Evolutionary conservation across 805 yeast genomes (phyloP).

Genomic region (Pichia membranifaciens): DNA sequence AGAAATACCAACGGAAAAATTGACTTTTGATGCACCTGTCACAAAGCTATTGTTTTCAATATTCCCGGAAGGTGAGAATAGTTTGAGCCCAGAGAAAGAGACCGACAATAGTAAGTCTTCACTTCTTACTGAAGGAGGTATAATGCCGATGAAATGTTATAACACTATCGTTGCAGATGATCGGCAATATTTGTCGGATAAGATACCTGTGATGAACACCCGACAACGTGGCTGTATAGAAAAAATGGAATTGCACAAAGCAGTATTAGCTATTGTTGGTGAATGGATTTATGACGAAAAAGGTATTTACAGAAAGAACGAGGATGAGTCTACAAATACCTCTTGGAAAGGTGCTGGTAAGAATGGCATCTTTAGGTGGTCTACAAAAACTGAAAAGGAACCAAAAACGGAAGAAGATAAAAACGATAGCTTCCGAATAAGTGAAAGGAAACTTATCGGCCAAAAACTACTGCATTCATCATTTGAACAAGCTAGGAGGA

Average conservation of each 20-base stretch:
- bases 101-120: not conserved
- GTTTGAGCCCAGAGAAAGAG: not conserved
- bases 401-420: not conserved
- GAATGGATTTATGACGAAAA: constrained; percentile 28
- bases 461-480: constrained; percentile 20
- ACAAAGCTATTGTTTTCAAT: constrained; percentile 9
- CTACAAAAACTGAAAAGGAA: constrained; percentile 7
- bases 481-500: constrained; percentile 14
- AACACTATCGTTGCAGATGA: constrained; percentile 11
- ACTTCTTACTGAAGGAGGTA: constrained; percentile 1
- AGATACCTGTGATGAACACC: constrained; percentile 14
- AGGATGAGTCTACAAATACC: not conserved
- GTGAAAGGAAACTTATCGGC: constrained; percentile 4
- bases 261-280: constrained; percentile 14
- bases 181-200: constrained; percentile 9
- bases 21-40: constrained; percentile 9
- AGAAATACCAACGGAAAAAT: not conserved
- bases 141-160: constrained; percentile 12
- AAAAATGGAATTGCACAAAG: constrained; percentile 12
- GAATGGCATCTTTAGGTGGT: constrained; percentile 17
- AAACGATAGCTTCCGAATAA: not conserved
- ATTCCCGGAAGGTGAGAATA: not conserved
- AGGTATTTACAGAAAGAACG: constrained; percentile 13
- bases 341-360: not conserved
- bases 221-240: constrained; percentile 19